Evolutionary conservation across 495 filamentous ascomycete species (phyloP).

Genomic region (Xylona heveae): DNA sequence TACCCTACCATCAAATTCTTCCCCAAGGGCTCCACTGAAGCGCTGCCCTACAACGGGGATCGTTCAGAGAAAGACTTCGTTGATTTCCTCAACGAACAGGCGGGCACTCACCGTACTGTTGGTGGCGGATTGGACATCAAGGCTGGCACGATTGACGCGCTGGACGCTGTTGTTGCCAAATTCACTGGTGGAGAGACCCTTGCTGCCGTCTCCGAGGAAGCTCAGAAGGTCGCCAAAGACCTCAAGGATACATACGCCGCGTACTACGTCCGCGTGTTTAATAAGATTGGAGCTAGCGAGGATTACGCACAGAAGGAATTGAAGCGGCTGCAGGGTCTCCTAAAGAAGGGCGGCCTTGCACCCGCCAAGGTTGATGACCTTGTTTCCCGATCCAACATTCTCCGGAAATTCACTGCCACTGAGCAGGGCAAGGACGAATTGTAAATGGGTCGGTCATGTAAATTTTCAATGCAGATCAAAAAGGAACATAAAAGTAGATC

Average conservation of each 20-base stretch:
- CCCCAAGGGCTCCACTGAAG: constrained; percentile 60
- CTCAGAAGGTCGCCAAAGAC: constrained; percentile 43
- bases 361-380: constrained; percentile 81
- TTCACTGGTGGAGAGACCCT: constrained; percentile 36
- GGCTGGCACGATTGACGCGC: constrained; percentile 59
- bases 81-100: constrained; percentile 68
- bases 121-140: constrained; percentile 63
- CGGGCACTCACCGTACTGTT: constrained; percentile 65
- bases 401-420: constrained; percentile 45
- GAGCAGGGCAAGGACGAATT: constrained; percentile 42
- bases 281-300: constrained; percentile 57
- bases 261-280: constrained; percentile 82
- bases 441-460: constrained; percentile 25
- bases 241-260: constrained; percentile 68
- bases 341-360: constrained; percentile 69
- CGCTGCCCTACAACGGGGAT: constrained; percentile 51
- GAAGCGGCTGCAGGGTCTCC: constrained; percentile 51
- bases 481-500: too few relatives aligned
- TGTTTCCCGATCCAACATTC: constrained; percentile 67
- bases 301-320: constrained; percentile 76
- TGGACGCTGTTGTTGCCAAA: constrained; percentile 55
- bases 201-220: constrained; percentile 35
- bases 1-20: constrained; percentile 99
- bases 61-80: constrained; percentile 62
- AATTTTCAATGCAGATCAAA: too few relatives aligned